Conservation (phyloP, 305 asterid species). For the Andrographis paniculata region DNA sequence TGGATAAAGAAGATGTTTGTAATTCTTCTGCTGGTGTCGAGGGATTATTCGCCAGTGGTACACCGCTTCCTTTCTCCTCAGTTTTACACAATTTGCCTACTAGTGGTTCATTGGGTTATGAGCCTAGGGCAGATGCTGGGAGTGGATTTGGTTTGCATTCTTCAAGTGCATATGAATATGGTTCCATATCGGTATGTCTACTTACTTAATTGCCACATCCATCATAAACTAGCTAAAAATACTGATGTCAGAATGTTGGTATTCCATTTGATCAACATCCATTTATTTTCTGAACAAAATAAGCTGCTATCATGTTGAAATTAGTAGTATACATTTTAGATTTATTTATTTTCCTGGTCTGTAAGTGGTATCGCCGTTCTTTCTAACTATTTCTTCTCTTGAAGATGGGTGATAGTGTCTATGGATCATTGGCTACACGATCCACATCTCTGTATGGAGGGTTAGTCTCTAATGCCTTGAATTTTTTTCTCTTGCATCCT, state of each 20-base stretch:
- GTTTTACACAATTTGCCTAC: conserved; percentile 43
- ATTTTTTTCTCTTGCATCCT: conserved; percentile 13
- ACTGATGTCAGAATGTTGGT: neutral
- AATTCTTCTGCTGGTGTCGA: conserved; percentile 57
- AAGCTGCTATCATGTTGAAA: neutral
- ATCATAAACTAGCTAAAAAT: conserved; percentile 4
- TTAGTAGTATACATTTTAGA: no score
- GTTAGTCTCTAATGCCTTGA: conserved; percentile 32
- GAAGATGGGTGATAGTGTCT: conserved; percentile 62
- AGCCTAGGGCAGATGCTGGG: conserved; percentile 59
- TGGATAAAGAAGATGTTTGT: conserved; percentile 52
- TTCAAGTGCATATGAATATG: conserved; percentile 70
- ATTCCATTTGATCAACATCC: neutral
- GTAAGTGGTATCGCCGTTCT: no score
- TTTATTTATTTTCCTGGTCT: no score
- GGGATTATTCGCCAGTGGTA: conserved; percentile 37
- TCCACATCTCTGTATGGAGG: conserved; percentile 61
- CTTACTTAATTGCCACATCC: conserved; percentile 3
- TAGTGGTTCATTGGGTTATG: conserved; percentile 52
- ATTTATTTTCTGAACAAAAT: neutral
- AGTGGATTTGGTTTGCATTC: conserved; percentile 54
- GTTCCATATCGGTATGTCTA: conserved; percentile 51
- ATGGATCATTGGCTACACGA: conserved; percentile 54
- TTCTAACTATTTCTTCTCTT: conserved; percentile 16
- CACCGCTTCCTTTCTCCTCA: conserved; percentile 52